Evolutionary conservation across 2,329 filamentous ascomycete species (phyloP).

Genomic region (Penicillium sp.): DNA sequence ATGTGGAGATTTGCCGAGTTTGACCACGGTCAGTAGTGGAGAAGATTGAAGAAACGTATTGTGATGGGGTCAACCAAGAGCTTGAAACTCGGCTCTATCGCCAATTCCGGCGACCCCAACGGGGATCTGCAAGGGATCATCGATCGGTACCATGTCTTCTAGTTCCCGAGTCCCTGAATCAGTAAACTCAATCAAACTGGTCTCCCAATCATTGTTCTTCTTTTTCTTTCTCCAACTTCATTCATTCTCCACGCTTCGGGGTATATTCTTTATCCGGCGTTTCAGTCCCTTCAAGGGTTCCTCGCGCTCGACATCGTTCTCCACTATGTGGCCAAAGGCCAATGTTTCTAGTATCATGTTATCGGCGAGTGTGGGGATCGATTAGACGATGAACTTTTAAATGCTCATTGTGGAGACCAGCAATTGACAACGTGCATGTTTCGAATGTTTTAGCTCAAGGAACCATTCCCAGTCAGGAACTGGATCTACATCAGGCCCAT

Average conservation of each 20-base stretch:
- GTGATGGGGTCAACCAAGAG: neutral
- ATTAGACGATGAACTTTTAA: neutral
- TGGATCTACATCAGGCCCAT: slow-evolving; percentile 2
- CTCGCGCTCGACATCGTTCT: neutral
- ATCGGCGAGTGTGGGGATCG: neutral
- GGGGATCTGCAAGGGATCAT: slow-evolving; percentile 5
- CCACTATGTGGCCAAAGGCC: neutral
- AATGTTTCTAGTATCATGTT: neutral
- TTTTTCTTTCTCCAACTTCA: neutral
- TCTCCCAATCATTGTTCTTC: neutral
- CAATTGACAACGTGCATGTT: slow-evolving; percentile 3
- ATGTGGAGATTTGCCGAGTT: neutral
- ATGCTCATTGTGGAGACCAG: slow-evolving; percentile 1
- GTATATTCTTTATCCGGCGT: neutral
- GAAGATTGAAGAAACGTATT: neutral
- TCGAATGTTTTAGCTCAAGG: neutral
- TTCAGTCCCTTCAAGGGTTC: neutral
- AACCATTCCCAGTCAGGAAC: neutral
- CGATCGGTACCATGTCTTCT: slow-evolving; percentile 4
- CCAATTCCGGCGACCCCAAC: slow-evolving; percentile 11
- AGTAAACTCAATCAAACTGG: neutral
- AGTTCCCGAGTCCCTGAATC: neutral
- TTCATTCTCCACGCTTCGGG: too few relatives aligned
- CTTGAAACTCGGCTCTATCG: neutral
- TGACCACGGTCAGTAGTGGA: slow-evolving; percentile 1